A percentile compares a stretch with the other conserved stretches of the same genome.
These are phyloP conservation scores for Suillus brevipes DNA, from an alignment of 768 basidiomycete genomes.

Conservation along the genomic window DNA sequence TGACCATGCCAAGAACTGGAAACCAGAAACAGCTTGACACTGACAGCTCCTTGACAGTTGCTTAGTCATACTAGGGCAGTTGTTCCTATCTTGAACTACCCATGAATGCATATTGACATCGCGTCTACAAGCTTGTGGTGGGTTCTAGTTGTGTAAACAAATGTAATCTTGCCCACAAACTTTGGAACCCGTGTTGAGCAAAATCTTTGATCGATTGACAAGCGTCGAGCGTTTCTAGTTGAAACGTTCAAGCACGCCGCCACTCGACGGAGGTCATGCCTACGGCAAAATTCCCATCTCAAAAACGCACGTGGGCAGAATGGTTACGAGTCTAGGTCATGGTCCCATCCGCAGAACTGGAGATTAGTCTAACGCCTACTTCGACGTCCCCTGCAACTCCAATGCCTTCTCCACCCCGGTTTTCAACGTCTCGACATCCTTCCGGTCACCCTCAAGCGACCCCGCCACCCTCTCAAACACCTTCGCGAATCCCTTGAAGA, in stretches of 20 bases:
- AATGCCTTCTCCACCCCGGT: conserved; percentile 43
- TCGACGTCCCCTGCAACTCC: conserved; percentile 18
- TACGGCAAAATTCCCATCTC: no score
- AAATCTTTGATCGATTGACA: neutral
- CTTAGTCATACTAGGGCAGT: no score
- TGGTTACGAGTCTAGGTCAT: no score
- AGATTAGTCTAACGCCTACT: neutral
- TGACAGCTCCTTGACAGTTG: no score
- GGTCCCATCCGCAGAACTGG: neutral
- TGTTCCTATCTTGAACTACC: neutral
- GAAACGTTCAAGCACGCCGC: neutral
- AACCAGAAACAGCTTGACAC: no score
- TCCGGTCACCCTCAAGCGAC: conserved; percentile 33
- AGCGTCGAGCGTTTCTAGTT: neutral
- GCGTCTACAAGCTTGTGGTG: neutral
- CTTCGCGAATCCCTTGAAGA: conserved; percentile 45
- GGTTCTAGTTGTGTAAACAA: neutral
- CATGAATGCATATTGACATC: neutral
- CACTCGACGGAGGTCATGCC: no score
- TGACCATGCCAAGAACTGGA: no score
- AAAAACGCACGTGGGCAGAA: no score
- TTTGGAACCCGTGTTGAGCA: neutral
- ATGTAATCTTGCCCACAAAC: neutral
- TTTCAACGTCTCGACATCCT: conserved; percentile 40
- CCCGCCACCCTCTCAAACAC: conserved; percentile 42